These are phyloP conservation scores for Gnomoniopsis smithogilvyi DNA, from an alignment of 2,329 filamentous ascomycete genomes.

Conservation along the genomic window DNA sequence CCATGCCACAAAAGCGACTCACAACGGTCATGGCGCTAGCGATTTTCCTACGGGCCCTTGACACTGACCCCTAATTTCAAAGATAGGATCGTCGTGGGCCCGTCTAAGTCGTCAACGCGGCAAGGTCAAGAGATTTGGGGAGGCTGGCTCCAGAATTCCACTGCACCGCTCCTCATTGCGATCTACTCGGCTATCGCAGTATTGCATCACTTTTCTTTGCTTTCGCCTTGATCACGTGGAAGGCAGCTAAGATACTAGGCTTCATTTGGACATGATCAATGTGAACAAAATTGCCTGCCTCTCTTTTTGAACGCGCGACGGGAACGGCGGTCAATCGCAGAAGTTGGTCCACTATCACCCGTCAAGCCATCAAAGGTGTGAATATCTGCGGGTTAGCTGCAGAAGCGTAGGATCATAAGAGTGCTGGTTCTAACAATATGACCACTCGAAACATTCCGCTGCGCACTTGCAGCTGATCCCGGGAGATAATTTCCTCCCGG, in stretches of 20 bases:
- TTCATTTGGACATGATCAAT: slow-evolving; percentile 4
- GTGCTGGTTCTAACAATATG: not conserved
- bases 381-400: slow-evolving; percentile 14
- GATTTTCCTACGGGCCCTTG: not conserved
- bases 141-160: slow-evolving; percentile 6
- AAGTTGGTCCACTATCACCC: not conserved
- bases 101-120: not conserved
- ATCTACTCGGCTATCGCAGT: slow-evolving; percentile 3
- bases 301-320: slow-evolving; percentile 2
- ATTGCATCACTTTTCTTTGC: not conserved
- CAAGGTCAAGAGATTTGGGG: not conserved
- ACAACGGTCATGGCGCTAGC: not conserved
- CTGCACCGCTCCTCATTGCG: slow-evolving; percentile 15
- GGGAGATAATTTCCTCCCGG: not conserved
- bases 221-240: slow-evolving; percentile 5
- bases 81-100: not conserved
- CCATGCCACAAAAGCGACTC: not conserved
- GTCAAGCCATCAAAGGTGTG: slow-evolving; percentile 9
- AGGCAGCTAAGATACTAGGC: not conserved
- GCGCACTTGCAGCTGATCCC: not conserved
- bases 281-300: slow-evolving; percentile 6
- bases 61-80: slow-evolving; percentile 4
- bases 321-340: slow-evolving; percentile 13
- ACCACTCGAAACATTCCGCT: not conserved
- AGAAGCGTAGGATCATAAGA: not conserved